Evolutionary conservation across 345 rosid species (phyloP).

Genomic region (Sonneratia caseolaris): DNA sequence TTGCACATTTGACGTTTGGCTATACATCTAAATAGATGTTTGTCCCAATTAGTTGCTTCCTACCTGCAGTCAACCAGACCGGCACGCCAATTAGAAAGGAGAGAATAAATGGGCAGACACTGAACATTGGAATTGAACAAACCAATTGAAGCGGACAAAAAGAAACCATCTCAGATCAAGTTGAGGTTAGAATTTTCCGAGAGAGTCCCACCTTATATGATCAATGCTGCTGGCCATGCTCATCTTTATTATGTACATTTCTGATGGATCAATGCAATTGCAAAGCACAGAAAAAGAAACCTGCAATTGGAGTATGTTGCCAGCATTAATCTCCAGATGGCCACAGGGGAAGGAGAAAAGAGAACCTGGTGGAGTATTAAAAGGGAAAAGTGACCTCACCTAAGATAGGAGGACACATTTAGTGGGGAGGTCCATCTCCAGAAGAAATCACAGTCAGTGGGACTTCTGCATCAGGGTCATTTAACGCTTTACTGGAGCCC

Average conservation of each 20-base stretch:
- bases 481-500: constrained; percentile 10
- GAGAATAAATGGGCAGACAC: too few relatives aligned
- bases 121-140: too few relatives aligned
- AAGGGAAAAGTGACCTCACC: constrained; percentile 20
- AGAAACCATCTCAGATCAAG: not conserved
- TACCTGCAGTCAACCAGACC: not conserved
- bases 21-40: constrained; percentile 3
- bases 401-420: constrained; percentile 20
- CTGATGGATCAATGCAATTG: constrained; percentile 20
- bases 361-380: constrained; percentile 1
- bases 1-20: not conserved
- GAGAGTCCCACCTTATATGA: constrained; percentile 15
- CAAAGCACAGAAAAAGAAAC: constrained; percentile 26
- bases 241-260: constrained; percentile 42
- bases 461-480: constrained; percentile 20
- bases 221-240: constrained; percentile 11
- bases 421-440: constrained; percentile 22
- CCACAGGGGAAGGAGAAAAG: not conserved
- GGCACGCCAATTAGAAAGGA: not conserved
- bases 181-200: not conserved
- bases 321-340: not conserved
- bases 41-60: not conserved
- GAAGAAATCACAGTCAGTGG: constrained; percentile 18
- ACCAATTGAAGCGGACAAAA: too few relatives aligned
- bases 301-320: constrained; percentile 14